These are phyloP conservation scores for Urochloa ruziziensis DNA, from an alignment of 176 grass and related monocot genomes.

Conservation along the genomic window DNA sequence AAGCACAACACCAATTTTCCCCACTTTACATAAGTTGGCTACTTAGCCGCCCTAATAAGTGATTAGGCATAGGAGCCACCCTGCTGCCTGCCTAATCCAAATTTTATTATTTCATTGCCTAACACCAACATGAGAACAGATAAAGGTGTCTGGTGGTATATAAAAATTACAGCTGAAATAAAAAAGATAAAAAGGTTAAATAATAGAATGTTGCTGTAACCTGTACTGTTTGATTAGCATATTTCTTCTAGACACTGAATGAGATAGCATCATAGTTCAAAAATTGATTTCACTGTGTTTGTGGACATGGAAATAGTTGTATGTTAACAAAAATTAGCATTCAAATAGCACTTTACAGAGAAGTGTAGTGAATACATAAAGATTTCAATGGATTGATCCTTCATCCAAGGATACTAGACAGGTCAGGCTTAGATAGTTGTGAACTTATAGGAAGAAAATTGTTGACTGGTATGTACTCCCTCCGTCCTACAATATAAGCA, in stretches of 20 bases:
- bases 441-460: conserved; percentile 7
- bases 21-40: background rate
- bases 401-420: background rate
- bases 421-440: background rate
- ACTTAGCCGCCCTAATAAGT: background rate
- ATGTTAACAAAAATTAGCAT: background rate
- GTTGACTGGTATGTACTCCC: background rate
- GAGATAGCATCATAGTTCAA: background rate
- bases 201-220: background rate
- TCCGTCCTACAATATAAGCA: too few relatives aligned
- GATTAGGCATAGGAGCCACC: background rate
- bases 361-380: background rate
- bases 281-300: background rate
- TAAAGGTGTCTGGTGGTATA: background rate
- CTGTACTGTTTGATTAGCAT: background rate
- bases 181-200: background rate
- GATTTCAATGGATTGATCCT: conserved; percentile 1
- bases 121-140: conserved; percentile 16
- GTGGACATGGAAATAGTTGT: background rate
- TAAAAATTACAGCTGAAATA: background rate
- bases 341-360: conserved; percentile 1
- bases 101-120: background rate
- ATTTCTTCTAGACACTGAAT: background rate
- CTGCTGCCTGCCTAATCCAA: background rate
- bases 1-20: background rate